Evolutionary conservation across 2,329 filamentous ascomycete genomes (phyloP), one percentile per base, ranked within the genome.

Genomic region (Exophiala aquamarina): DNA sequence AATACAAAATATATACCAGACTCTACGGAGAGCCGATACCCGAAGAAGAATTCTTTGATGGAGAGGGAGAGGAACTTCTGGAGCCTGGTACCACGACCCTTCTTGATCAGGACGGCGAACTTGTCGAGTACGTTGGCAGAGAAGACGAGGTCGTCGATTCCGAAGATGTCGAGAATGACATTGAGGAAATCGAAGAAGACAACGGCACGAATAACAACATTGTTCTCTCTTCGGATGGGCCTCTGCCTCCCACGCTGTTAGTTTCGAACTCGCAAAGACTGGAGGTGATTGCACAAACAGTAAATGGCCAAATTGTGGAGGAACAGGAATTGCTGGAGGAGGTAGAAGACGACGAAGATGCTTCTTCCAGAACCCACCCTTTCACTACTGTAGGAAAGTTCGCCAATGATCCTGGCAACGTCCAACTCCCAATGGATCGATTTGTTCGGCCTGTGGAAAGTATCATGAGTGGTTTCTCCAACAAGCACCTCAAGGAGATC

Each of bases 351-450:
- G 62, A 61, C 66, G 13, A 64, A 70, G 41, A 61, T 59, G n/a
- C 42, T 38, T 32, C 54, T 70, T 42, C 20, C 65, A 69, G 3
- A 65, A 63, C 3, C 15, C 93, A 97, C 66, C 83, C 84, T 3
- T 74, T 89, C 48, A 95, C 90, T 0, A 66, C 77, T 2, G 74
- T 82, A 33, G 90, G 87, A n/a, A 82, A 84, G 52, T 94, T 86
- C 64, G 77, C 81, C 39, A 89, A 87, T 1, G 77, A 74, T 17
- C 87, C 91, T 2, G 78, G 78, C 32, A 94, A 91, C 7, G 66
- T 96, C 11, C 75, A 79, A n/a, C 70, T 95, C 3, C 90, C 92
- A 0, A 78, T 81, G 54, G 71, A 76, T n/a, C 74, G 79, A 2
- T 77, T 96, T 32, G 76, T 87, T 7, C 71, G 78, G 3, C 90